Conservation (phyloP, 2,329 filamentous ascomycete species). For the Penicillium sp. region DNA sequence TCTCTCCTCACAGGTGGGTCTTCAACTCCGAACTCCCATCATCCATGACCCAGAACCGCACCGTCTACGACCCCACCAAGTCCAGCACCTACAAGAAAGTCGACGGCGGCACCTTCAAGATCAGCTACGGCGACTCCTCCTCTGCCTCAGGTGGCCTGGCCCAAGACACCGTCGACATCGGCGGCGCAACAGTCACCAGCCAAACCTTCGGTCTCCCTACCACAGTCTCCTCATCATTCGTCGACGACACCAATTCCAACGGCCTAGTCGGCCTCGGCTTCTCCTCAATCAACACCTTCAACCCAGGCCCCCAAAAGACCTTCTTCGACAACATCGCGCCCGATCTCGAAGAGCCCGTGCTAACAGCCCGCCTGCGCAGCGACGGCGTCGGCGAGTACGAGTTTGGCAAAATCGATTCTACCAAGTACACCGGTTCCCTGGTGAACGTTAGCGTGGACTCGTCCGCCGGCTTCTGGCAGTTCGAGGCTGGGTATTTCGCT, state of each 20-base stretch:
- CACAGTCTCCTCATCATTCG: slow-evolving; percentile 63
- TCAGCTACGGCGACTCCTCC: slow-evolving; percentile 73
- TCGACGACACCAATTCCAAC: slow-evolving; percentile 65
- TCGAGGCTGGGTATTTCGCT: slow-evolving; percentile 62
- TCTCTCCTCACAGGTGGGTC: slow-evolving; percentile 61
- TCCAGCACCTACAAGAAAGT: slow-evolving; percentile 59
- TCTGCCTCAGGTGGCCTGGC: slow-evolving; percentile 68
- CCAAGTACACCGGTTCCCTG: slow-evolving; percentile 68
- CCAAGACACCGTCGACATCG: slow-evolving; percentile 70
- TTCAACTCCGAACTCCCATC: slow-evolving; percentile 67
- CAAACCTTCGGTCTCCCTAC: slow-evolving; percentile 74
- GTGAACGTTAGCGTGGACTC: slow-evolving; percentile 67
- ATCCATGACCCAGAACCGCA: slow-evolving; percentile 57
- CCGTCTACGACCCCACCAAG: slow-evolving; percentile 60
- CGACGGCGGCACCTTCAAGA: slow-evolving; percentile 62
- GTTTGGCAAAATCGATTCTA: slow-evolving; percentile 72
- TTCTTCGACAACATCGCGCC: slow-evolving; percentile 74
- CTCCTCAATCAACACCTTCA: slow-evolving; percentile 67
- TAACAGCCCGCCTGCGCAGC: slow-evolving; percentile 72
- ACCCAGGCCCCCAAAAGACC: slow-evolving; percentile 68
- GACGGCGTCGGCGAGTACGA: slow-evolving; percentile 70
- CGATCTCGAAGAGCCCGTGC: slow-evolving; percentile 68
- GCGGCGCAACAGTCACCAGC: slow-evolving; percentile 64
- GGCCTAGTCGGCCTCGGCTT: slow-evolving; percentile 75
- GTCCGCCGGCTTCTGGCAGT: slow-evolving; percentile 72